Evolutionary conservation across 768 basidiomycete species (phyloP).

Genomic region (Amanita inopinata): DNA sequence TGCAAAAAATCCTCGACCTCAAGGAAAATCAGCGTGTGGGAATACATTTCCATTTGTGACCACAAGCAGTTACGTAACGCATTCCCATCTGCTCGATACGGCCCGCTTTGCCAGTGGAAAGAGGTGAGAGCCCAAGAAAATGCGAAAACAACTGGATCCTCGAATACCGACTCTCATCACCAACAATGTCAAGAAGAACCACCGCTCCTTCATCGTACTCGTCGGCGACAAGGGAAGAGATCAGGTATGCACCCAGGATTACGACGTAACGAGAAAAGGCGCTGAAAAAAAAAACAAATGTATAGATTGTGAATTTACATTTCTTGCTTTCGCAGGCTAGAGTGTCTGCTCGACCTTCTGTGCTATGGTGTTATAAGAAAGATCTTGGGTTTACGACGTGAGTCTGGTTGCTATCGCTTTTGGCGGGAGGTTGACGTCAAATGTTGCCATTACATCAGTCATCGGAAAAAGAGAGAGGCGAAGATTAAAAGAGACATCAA

Average conservation of each 20-base stretch:
- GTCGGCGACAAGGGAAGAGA: conserved; percentile 92
- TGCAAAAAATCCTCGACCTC: too few relatives aligned
- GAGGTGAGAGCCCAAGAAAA: too few relatives aligned
- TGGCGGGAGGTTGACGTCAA: conserved; percentile 2
- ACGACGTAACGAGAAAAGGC: too few relatives aligned
- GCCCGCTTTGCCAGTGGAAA: too few relatives aligned
- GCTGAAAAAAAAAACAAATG: not conserved
- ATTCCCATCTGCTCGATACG: too few relatives aligned
- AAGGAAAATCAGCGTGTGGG: too few relatives aligned
- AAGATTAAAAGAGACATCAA: conserved; percentile 97
- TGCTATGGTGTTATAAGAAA: conserved; percentile 99
- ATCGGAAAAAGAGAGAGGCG: conserved; percentile 93
- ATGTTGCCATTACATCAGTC: conserved; percentile 37
- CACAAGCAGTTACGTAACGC: too few relatives aligned
- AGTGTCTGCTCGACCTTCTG: conserved; percentile 81
- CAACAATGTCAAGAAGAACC: conserved; percentile 89
- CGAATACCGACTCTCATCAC: conserved; percentile 88
- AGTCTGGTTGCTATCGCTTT: conserved; percentile 14
- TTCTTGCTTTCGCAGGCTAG: conserved; percentile 88
- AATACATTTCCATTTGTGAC: too few relatives aligned
- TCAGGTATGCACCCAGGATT: conserved; percentile 45
- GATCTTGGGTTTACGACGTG: conserved; percentile 93
- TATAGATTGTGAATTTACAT: conserved; percentile 87
- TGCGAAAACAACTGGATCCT: conserved; percentile 87
- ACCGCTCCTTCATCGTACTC: conserved; percentile 91